phyloP scores from a whole-genome alignment of 108 stramenopile genomes.

The Cyclotella cryptica region DNA sequence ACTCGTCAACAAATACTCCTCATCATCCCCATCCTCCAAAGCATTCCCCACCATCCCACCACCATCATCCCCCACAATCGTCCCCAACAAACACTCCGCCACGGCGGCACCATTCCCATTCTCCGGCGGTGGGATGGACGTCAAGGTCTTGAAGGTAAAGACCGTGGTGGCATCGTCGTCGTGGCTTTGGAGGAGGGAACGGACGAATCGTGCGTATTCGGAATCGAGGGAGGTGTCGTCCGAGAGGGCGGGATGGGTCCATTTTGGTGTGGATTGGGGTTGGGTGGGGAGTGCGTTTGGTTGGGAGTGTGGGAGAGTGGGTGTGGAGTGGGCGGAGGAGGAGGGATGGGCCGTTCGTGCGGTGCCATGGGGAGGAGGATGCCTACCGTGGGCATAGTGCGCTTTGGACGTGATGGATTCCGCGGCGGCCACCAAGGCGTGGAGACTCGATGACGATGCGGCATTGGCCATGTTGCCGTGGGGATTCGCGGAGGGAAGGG shows the following conservation, averaged over 20 bases:
- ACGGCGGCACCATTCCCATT: no score
- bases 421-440: slow-evolving; percentile 1
- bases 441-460: not conserved
- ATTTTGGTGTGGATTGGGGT: not conserved
- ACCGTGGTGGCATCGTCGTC: slow-evolving; percentile 36
- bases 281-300: not conserved
- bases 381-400: not conserved
- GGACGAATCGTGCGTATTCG: slow-evolving; percentile 50
- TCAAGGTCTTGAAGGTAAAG: slow-evolving; percentile 42
- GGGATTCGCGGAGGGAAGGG: no score
- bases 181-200: slow-evolving; percentile 24
- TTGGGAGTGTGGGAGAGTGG: not conserved
- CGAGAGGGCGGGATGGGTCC: slow-evolving; percentile 5
- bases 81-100: slow-evolving; percentile 11
- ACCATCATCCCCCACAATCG: slow-evolving; percentile 36
- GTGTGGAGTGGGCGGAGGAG: no score
- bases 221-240: slow-evolving; percentile 21
- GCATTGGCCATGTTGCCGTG: not conserved
- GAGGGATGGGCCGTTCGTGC: no score
- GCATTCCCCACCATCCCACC: slow-evolving; percentile 1
- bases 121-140: not conserved
- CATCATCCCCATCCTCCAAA: slow-evolving; percentile 50
- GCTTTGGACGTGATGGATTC: not conserved
- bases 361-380: not conserved
- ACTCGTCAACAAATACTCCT: slow-evolving; percentile 47